A percentile compares a stretch with the other conserved stretches of the same genome.
phyloP scores from a whole-genome alignment of 139 green algal genomes.

The Cymbomonas tetramitiformis region DNA sequence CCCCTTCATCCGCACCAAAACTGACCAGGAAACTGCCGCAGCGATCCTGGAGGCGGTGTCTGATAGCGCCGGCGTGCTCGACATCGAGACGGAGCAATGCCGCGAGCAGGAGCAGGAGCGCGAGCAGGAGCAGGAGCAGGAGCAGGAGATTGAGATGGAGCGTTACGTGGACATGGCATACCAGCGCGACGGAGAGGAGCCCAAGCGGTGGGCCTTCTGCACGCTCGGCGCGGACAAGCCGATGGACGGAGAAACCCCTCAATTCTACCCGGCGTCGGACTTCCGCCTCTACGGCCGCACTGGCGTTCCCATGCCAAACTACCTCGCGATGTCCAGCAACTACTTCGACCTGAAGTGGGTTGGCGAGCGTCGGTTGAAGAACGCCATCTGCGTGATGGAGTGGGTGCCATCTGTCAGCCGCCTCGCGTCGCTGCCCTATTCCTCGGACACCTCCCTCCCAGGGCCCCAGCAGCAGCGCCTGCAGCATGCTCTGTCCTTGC shows the following conservation, averaged over 20 bases:
- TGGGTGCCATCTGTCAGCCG: too few relatives aligned
- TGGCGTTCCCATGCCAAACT: conserved; percentile 1
- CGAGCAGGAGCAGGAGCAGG: conserved; percentile 22
- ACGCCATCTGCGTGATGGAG: conserved; percentile 14
- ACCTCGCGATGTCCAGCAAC: conserved; percentile 8
- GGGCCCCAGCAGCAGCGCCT: neutral
- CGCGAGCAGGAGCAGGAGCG: conserved; percentile 8
- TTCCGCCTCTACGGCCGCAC: conserved; percentile 14
- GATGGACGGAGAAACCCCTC: neutral
- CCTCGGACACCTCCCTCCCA: too few relatives aligned
- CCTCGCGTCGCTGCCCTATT: too few relatives aligned
- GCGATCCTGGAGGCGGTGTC: too few relatives aligned
- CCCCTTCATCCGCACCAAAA: too few relatives aligned
- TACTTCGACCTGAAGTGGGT: conserved; percentile 11
- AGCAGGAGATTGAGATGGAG: conserved; percentile 12
- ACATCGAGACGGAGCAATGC: neutral
- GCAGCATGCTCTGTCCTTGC: conserved; percentile 6
- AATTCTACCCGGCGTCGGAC: conserved; percentile 7
- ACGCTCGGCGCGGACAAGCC: neutral
- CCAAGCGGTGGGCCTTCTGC: neutral
- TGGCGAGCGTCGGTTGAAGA: conserved; percentile 15
- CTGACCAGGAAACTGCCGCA: too few relatives aligned
- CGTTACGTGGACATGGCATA: neutral
- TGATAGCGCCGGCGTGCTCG: neutral
- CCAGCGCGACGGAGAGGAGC: conserved; percentile 13